Base-by-base conservation (phyloP, 345 rosid genomes). In the Eucalyptus virginea region DNA sequence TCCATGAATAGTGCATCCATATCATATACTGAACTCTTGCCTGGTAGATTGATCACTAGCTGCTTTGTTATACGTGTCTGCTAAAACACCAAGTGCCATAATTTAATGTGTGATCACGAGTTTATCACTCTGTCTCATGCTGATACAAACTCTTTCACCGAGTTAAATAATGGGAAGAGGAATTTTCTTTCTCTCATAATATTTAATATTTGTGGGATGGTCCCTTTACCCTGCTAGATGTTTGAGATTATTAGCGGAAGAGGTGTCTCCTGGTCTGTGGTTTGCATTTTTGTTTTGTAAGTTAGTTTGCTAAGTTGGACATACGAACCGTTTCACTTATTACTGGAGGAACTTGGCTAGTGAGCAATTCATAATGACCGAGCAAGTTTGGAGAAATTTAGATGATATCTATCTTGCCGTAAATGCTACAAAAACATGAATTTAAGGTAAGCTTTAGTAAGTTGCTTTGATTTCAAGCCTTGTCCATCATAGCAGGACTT, bases 401-500 rank as follows among this genome's bases (percentile, higher is more conserved):
- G 88, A 34, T 91, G 87, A 44, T 93, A 91, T 87, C 90, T 60
- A 69, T 87, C 87, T 47, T 90, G 77, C 89, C 90, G 49, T 44
- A 90, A 45, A 92, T 83, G 86, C 93, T 92, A 56, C 90, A 88
- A 42, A 42, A 91, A 94, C 8, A 16, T 77, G 40, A 91, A 56
- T 58, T 58, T 11, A 42, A 88, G 28, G 56, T 89, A 83, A 15
- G 91, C 60, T 30, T 34, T 81, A 28, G 93, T 90, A 34, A 92
- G 88, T 44, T 87, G 88, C 40, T 91, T 44, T 19, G 92, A 91
- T 91, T 88, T 92, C 54, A 92, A 93, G 87, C 95, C 94, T 88
- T 94, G 94, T 19, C 94, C 95, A 89, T 91, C 95, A 40, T 91
- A 90, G 83, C 89, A 93, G 83, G 91, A 90, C 30, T 83, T 83